phyloP scores from a whole-genome alignment of 495 filamentous ascomycete genomes.

The Daldinia childiae region DNA sequence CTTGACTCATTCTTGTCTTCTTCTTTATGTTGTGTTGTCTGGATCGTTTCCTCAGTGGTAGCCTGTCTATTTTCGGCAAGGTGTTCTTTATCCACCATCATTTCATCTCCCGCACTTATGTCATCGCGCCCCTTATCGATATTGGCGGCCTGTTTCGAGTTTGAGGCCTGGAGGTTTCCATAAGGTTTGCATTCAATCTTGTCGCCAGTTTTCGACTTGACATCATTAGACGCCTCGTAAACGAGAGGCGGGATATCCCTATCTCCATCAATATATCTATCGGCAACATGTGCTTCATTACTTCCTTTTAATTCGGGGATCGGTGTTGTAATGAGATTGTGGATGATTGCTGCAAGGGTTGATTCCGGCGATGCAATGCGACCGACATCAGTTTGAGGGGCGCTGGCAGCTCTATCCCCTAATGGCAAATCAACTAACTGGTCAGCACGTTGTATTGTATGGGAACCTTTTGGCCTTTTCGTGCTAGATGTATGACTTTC shows the following conservation, averaged over 20 bases:
- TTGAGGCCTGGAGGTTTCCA: not conserved
- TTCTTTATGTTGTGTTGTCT: not conserved
- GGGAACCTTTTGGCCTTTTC: not conserved
- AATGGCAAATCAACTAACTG: not conserved
- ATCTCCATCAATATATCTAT: no score
- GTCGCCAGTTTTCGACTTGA: not conserved
- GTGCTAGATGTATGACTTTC: not conserved
- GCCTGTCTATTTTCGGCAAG: not conserved
- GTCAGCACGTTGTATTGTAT: not conserved
- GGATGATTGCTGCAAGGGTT: not conserved
- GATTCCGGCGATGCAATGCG: not conserved
- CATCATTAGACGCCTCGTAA: not conserved
- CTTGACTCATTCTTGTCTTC: not conserved
- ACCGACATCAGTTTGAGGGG: not conserved
- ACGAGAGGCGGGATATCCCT: not conserved
- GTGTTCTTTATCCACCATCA: not conserved
- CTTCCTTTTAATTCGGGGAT: not conserved
- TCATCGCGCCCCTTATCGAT: not conserved
- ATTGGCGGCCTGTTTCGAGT: not conserved
- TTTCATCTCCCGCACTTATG: not conserved
- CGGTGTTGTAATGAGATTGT: not conserved
- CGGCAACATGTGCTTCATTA: no score
- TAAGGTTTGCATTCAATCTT: not conserved
- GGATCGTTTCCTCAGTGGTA: not conserved
- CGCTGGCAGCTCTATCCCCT: slow-evolving; percentile 1